Base-by-base conservation (phyloP, 2,329 filamentous ascomycete species). In the Hypoxylon sp. region DNA sequence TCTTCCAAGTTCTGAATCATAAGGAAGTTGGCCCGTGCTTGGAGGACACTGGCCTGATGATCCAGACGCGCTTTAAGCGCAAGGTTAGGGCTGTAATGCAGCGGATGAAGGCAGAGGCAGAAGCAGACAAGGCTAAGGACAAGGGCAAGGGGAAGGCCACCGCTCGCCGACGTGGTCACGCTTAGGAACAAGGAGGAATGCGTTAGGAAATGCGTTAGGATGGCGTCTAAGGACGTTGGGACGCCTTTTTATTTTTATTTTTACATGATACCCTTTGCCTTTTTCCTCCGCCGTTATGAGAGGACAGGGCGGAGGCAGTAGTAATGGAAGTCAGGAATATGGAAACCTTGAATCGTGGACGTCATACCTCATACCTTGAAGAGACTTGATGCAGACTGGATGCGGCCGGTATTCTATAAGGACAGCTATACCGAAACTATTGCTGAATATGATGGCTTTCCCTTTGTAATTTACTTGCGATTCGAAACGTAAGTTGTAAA, bases 101-200 rank as follows among this genome's bases (percentile, higher is more conserved):
- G 37, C n/a, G 45, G 50, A 30, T 51, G 47, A 41, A 37, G 43
- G 63, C 21, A 2, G 34, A 60, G 34, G 53, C 14, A 2, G 34
- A 59, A 14, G 53, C 47, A 4, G 54, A 29, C 0, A 16, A 29
- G 11, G 50, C 16, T 1, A 32, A 59, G 48, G 48, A 43, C 29
- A 56, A 66, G 29, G 54, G 27, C 3, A 37, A 48, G 27, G 25
- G 41, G 46, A 21, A 37, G 45, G 41, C 48, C 3, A 5, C 14
- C 3, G 25, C 5, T 30, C 23, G 3, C 16, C 2, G 41, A 12
- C 19, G 23, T 45, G 1, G 19, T 25, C 9, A 25, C 6, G 41
- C 19, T 23, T 21, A 39, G n/a, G n/a, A 39, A 8, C 16, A 2
- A 14, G 2, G n/a, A 39, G 14, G 14, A 39, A 37, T n/a, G 3